Base-by-base conservation (phyloP, 768 basidiomycete species). In the Leucogyrophana mollusca region DNA sequence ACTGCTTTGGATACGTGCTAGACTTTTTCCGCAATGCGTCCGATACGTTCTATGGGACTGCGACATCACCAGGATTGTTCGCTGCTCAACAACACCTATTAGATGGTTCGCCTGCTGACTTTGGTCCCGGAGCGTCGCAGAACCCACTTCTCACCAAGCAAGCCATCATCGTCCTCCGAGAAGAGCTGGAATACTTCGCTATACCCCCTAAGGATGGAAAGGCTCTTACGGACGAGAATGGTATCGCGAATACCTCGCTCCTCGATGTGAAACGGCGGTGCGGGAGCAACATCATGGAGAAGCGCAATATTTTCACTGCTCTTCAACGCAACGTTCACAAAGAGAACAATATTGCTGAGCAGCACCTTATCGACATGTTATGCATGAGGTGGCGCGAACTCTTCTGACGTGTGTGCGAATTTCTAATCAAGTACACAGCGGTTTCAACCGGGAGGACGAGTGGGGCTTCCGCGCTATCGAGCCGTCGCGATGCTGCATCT, bases 291-390 rank as follows among this genome's bases (percentile, higher is more conserved):
- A 76, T 99, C 51, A 86, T 95, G 65, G 87, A 88, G 47, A 89
- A 91, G 67, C 79, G 79, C 61, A 90, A 86, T 66, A 96, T 99
- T 59, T 99, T 99, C 66, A 95, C 95, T 3, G 96, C 96, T 33
- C 74, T 99, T 46, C 95, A 99, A 74, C 79, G 96, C 58, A 99
- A 99, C 68, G 95, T 98, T 53, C 95, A 95, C 71, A 95, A 95
- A 74, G 95, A 97, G 73, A 97, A 97, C 64, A 98, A 99, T 65
- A 77, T 96, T 44, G 96, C 96, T 14, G 96, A 99, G 69, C 95
- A 98, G 70, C 96, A 99, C 72, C 73, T 99, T 57, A 99, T 99
- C 68, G 96, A 98, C 70, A 99, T 99, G 96, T 76, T 99, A 52
- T 98, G 95, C 72, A 96, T 97, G 92, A 96, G 94, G 95, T 95